These are phyloP conservation scores for Phoma herbarum DNA, from an alignment of 2,329 filamentous ascomycete genomes.

Conservation along the genomic window DNA sequence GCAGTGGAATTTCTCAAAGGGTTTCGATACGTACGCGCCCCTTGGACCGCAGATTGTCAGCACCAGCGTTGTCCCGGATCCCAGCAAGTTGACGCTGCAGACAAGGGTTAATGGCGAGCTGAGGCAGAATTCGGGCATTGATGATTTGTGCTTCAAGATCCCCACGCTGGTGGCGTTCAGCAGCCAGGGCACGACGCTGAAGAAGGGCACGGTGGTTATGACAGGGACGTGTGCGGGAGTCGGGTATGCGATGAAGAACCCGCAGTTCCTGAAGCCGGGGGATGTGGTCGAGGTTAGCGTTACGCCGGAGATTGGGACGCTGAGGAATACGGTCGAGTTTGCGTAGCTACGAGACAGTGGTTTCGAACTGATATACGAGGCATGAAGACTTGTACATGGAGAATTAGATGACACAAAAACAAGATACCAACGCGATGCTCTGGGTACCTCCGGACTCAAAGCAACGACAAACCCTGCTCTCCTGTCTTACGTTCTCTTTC, in stretches of 20 bases:
- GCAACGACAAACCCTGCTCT: too few relatives aligned
- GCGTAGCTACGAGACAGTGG: conserved; percentile 18
- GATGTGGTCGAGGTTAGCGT: conserved; percentile 48
- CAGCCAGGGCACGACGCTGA: conserved; percentile 56
- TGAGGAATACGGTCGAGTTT: conserved; percentile 46
- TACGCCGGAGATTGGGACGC: conserved; percentile 41
- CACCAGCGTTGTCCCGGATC: conserved; percentile 55
- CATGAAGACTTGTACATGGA: too few relatives aligned
- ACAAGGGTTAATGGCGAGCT: conserved; percentile 60
- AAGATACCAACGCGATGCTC: too few relatives aligned
- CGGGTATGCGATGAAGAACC: conserved; percentile 54
- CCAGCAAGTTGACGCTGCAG: conserved; percentile 53
- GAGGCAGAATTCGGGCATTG: conserved; percentile 59
- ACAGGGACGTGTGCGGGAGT: conserved; percentile 56
- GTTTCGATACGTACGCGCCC: conserved; percentile 65
- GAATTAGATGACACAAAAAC: too few relatives aligned
- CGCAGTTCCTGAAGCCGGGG: conserved; percentile 48
- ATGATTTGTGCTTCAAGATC: conserved; percentile 59
- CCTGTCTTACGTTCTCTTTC: too few relatives aligned
- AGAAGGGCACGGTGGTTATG: conserved; percentile 61
- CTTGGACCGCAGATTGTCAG: conserved; percentile 62
- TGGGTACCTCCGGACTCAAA: too few relatives aligned
- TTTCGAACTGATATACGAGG: too few relatives aligned
- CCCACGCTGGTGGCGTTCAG: conserved; percentile 58
- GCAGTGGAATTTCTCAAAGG: conserved; percentile 66